Conservation (phyloP, 176 grass and related monocot genomes). For the Thinopyrum elongatum region DNA sequence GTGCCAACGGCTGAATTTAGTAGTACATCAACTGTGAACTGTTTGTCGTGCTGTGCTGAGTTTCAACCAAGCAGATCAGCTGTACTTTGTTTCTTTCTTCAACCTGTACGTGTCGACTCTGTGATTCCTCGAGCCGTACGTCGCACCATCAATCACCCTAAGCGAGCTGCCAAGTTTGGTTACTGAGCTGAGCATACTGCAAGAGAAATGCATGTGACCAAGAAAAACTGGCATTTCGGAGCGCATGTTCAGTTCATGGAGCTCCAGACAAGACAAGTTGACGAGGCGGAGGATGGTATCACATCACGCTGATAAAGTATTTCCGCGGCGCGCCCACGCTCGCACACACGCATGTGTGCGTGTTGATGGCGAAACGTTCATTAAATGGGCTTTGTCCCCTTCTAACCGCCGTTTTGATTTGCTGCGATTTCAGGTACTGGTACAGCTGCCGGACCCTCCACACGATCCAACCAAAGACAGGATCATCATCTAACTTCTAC, state of each 20-base stretch:
- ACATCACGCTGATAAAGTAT: background rate
- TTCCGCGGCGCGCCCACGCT: background rate
- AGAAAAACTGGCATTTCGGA: background rate
- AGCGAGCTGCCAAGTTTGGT: no score
- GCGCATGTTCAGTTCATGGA: background rate
- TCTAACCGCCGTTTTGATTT: conserved; percentile 16
- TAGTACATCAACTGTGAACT: background rate
- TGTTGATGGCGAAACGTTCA: conserved; percentile 8
- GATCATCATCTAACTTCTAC: background rate
- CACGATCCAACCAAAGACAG: background rate
- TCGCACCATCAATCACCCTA: no score
- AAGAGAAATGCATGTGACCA: background rate
- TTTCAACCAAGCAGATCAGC: background rate
- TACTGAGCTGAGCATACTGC: no score
- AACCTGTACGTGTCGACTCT: no score
- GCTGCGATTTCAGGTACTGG: background rate
- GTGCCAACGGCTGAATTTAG: background rate
- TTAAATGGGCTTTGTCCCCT: conserved; percentile 24
- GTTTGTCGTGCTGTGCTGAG: background rate
- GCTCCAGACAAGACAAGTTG: background rate
- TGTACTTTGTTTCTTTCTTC: no score
- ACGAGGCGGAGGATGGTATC: background rate
- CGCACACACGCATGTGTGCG: background rate
- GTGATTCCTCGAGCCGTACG: no score
- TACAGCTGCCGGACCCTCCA: background rate